Percentiles rank a stretch among this genome's conserved stretches.
phyloP scores from a whole-genome alignment of 208 protist species.

The Trypanosomatidae sp. region DNA sequence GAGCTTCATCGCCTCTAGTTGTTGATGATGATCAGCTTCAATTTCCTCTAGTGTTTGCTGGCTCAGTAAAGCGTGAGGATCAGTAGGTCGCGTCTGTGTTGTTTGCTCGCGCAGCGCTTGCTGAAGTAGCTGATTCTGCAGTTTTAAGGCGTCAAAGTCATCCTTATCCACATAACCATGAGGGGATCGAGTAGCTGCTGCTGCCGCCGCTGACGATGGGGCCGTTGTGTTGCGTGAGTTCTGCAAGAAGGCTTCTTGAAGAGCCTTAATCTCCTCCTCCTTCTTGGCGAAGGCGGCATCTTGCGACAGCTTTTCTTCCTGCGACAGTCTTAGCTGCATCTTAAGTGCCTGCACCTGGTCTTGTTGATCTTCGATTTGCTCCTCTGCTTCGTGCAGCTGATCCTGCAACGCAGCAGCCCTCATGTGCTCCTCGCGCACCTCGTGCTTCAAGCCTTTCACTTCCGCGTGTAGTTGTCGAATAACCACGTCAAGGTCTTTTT shows the following conservation, averaged over 20 bases:
- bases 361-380: conserved; percentile 30
- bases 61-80: conserved; percentile 29
- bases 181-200: conserved; percentile 2
- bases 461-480: conserved; percentile 16
- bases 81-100: conserved; percentile 23
- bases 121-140: conserved; percentile 61
- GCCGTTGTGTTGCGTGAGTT: not conserved
- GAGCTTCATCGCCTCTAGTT: conserved; percentile 57
- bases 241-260: conserved; percentile 30
- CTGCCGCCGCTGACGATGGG: not conserved
- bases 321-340: conserved; percentile 30
- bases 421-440: conserved; percentile 25
- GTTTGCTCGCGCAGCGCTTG: conserved; percentile 48
- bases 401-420: conserved; percentile 19
- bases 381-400: conserved; percentile 26
- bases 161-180: conserved; percentile 53
- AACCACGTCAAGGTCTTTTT: conserved; percentile 3
- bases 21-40: conserved; percentile 62
- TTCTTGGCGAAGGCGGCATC: conserved; percentile 30
- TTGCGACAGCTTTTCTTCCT: conserved; percentile 35
- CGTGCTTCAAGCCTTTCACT: conserved; percentile 14
- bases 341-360: conserved; percentile 35
- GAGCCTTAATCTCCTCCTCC: conserved; percentile 36
- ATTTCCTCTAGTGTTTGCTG: conserved; percentile 53
- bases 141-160: conserved; percentile 51